These are phyloP conservation scores for Fusarium verticillioides DNA, from an alignment of 2,329 filamentous ascomycete genomes.

Conservation along the genomic window DNA sequence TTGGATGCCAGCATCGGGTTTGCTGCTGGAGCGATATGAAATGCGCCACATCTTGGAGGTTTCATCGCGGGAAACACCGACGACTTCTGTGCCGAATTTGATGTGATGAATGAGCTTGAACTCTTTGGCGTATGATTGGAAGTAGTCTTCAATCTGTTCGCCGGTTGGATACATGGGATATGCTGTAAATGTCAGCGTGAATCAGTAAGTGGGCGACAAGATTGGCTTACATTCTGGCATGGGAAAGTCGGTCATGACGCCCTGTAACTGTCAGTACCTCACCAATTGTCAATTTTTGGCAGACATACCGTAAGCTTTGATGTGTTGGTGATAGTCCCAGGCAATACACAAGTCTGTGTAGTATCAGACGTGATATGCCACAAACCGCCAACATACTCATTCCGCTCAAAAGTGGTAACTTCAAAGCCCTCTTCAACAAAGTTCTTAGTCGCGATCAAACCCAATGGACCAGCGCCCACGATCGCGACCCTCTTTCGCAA, in stretches of 20 bases:
- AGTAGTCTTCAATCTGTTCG: constrained; percentile 3
- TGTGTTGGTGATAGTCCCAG: fast-evolving
- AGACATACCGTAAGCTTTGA: too few species aligned
- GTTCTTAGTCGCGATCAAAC: background rate
- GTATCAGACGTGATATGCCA: background rate
- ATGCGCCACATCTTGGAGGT: constrained; percentile 5
- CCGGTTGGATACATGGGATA: constrained; percentile 7
- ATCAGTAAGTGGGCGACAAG: too few species aligned
- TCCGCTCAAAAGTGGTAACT: background rate
- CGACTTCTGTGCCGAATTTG: background rate
- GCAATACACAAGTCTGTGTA: background rate
- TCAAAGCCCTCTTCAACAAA: constrained; percentile 5
- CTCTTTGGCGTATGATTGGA: constrained; percentile 2
- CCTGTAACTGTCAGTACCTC: fast-evolving
- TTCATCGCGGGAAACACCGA: background rate
- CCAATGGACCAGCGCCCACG: background rate
- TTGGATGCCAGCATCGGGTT: background rate
- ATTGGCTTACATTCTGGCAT: constrained; percentile 2
- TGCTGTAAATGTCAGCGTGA: background rate
- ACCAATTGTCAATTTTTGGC: too few species aligned
- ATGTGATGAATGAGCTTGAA: constrained; percentile 2
- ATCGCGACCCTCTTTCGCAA: background rate
- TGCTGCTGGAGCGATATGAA: background rate
- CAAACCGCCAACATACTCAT: constrained; percentile 1
- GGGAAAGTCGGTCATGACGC: constrained; percentile 9